A percentile compares a stretch with the other conserved stretches of the same genome.
Conservation (phyloP, 495 filamentous ascomycete genomes). For the Hypoxylon rickii region DNA sequence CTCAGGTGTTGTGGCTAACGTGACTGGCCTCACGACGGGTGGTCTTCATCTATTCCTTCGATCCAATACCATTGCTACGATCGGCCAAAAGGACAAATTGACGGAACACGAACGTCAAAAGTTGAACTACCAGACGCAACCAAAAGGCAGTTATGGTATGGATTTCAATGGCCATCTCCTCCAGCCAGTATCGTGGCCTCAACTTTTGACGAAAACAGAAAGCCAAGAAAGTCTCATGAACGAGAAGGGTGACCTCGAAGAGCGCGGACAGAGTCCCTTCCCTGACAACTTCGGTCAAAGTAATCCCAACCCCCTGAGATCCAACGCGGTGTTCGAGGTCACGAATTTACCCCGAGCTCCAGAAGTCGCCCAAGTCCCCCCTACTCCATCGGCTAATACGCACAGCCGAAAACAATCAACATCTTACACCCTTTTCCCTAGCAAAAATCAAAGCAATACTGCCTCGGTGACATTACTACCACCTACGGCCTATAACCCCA, state of each 20-base stretch:
- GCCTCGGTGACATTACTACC: conserved; percentile 44
- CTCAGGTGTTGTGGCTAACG: conserved; percentile 52
- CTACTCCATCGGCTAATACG: conserved; percentile 15
- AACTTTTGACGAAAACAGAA: conserved; percentile 36
- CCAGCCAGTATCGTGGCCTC: conserved; percentile 34
- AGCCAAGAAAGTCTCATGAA: conserved; percentile 40
- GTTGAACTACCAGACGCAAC: conserved; percentile 37
- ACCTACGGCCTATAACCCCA: conserved; percentile 49
- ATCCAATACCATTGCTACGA: conserved; percentile 47
- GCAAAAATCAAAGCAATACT: conserved; percentile 33
- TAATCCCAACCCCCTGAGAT: conserved; percentile 39
- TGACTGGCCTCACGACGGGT: conserved; percentile 53
- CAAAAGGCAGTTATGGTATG: conserved; percentile 23
- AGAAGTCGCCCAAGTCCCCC: conserved; percentile 37
- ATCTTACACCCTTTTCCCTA: conserved; percentile 50
- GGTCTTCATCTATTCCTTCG: conserved; percentile 55
- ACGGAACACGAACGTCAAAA: conserved; percentile 47
- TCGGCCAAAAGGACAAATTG: conserved; percentile 47
- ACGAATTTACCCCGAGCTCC: conserved; percentile 35
- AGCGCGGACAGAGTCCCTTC: conserved; percentile 35
- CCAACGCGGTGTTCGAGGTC: conserved; percentile 39
- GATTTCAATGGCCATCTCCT: conserved; percentile 43
- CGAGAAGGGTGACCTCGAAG: conserved; percentile 20
- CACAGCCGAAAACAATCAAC: conserved; percentile 43
- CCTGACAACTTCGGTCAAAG: conserved; percentile 16